These are phyloP conservation scores for Myrmaecium sp. DNA, from an alignment of 2,329 filamentous ascomycete genomes.

Conservation along the genomic window DNA sequence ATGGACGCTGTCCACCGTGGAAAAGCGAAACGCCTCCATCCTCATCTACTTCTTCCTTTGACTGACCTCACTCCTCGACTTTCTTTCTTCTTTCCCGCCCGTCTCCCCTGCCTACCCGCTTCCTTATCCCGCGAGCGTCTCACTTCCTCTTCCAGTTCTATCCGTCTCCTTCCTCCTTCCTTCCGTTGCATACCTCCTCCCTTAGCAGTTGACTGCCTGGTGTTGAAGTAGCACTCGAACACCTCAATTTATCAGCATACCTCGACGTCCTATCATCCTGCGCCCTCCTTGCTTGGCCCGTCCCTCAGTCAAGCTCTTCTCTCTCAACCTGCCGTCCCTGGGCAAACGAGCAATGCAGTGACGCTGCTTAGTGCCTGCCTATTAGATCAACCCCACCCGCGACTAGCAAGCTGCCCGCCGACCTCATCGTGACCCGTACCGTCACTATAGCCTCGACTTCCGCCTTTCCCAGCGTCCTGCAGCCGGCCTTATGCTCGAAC, in stretches of 20 bases:
- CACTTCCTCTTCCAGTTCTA: constrained; percentile 4
- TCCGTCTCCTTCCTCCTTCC: constrained; percentile 1
- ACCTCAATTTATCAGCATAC: constrained; percentile 5
- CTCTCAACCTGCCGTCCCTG: constrained; percentile 1
- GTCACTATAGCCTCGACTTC: constrained; percentile 2
- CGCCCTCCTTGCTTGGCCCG: constrained; percentile 5
- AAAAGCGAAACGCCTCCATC: constrained; percentile 7
- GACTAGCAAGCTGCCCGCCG: constrained; percentile 15
- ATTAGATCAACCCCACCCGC: constrained; percentile 8
- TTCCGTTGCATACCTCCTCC: constrained; percentile 4
- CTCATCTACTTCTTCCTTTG: constrained; percentile 5
- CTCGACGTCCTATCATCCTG: too few relatives aligned
- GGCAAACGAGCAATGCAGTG: constrained; percentile 5
- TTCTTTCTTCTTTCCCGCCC: constrained; percentile 4
- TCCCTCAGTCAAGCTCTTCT: constrained; percentile 3
- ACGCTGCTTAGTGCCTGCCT: constrained; percentile 5
- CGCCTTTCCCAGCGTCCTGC: constrained; percentile 1
- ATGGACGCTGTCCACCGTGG: constrained; percentile 10
- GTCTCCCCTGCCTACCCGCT: constrained; percentile 5
- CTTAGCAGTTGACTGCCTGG: too few relatives aligned
- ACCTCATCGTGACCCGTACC: constrained; percentile 7
- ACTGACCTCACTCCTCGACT: constrained; percentile 1
- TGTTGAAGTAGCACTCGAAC: too few relatives aligned
- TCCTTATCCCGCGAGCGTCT: constrained; percentile 2
- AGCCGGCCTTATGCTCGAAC: constrained; percentile 20